Evolutionary conservation across 2,329 filamentous ascomycete species (phyloP), one percentile per base, ranked within the genome.

Genomic region (Lachnellula hyalina): DNA sequence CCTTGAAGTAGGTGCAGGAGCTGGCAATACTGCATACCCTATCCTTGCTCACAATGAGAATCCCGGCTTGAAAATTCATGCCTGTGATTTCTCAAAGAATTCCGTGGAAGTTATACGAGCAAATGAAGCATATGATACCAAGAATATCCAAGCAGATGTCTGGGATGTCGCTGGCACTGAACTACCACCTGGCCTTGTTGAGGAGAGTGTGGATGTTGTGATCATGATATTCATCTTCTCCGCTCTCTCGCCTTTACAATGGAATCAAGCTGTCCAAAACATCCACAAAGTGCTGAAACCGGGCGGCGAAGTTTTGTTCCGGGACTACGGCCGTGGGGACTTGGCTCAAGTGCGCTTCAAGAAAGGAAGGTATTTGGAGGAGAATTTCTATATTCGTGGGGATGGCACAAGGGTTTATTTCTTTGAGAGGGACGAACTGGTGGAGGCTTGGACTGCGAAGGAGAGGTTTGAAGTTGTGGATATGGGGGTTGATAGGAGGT

Each of bases 221-320:
- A 78, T 99, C 51, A 84, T 99, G 80, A 90, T 99, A 57, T 99
- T 99, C 75, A 93, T 97, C 68, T 97, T 99, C 77, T 96, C 90
- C 17, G 94, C 94, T 2, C 76, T 99, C 47, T 85, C 87, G 35
- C 94, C 94, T 0, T 71, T 73, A 47, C 91, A 99, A 72, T 99
- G 94, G 94, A 75, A 79, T 48, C 82, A 84, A 68, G 90, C 91
- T 12, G 84, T 97, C 40, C 75, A 78, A 55, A 99, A 97, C 68
- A 83, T 96, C 15, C 82, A 87, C 71, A 82, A 82, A 51, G 77
- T 96, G 36, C 79, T 99, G 61, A 97, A 96, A 74, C 90, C 91
- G 1, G 93, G 92, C 58, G 94, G 94, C n/a, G 80, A 89, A 66
- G 88, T 99, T 51, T 83, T 96, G 68, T 97, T 99, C 79, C 85